phyloP scores from a whole-genome alignment of 129 eudicot species.

The Helianthus tuberosus region DNA sequence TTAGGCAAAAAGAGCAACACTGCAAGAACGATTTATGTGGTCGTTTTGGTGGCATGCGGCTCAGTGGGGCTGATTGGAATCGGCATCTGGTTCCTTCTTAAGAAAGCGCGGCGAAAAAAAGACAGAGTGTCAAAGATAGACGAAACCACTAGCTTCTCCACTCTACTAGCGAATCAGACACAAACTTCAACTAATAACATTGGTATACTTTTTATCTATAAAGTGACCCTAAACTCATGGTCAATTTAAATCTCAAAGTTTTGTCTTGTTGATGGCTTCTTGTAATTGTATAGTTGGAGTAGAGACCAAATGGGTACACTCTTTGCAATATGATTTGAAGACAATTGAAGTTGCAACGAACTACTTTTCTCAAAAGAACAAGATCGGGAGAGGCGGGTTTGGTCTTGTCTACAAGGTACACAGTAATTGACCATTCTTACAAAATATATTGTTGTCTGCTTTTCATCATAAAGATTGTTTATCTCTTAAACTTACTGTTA shows the following conservation, averaged over 20 bases:
- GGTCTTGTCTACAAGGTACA: constrained; percentile 49
- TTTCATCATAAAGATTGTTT: too few species aligned
- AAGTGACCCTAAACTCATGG: neutral
- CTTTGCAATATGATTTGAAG: constrained; percentile 44
- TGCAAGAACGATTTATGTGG: constrained; percentile 17
- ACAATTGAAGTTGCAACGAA: constrained; percentile 36
- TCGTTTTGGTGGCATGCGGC: constrained; percentile 13
- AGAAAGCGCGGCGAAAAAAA: neutral
- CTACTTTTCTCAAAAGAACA: constrained; percentile 37
- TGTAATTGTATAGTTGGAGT: constrained; percentile 25
- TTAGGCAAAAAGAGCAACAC: constrained; percentile 24
- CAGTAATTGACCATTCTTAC: neutral
- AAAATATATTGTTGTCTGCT: neutral
- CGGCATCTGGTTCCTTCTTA: constrained; percentile 22
- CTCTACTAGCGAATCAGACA: constrained; percentile 24
- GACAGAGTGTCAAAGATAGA: constrained; percentile 14
- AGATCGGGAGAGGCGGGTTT: constrained; percentile 47
- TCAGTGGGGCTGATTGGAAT: constrained; percentile 23
- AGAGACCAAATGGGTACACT: constrained; percentile 19
- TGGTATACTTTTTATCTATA: constrained; percentile 17
- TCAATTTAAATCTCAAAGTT: neutral
- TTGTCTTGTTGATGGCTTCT: neutral
- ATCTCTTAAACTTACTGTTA: too few species aligned
- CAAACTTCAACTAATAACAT: constrained; percentile 23
- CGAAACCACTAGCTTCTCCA: constrained; percentile 24